Percentiles rank a stretch among this genome's conserved stretches.
phyloP scores from a whole-genome alignment of 2,329 filamentous ascomycete species.

The Trichoderma hamatum region DNA sequence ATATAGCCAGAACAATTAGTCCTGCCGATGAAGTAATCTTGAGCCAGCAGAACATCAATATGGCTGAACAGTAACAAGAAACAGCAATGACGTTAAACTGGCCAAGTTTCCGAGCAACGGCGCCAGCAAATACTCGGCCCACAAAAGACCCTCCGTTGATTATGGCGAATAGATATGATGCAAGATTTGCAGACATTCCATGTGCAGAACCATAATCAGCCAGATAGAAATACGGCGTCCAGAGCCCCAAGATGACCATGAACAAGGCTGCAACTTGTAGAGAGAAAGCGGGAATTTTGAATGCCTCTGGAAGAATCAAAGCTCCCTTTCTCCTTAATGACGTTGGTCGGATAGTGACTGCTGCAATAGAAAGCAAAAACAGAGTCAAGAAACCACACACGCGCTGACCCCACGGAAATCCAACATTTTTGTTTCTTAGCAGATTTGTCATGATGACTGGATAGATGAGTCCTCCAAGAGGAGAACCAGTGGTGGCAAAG shows the following conservation, averaged over 20 bases:
- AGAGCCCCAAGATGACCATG: constrained; percentile 10
- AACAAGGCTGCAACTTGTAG: constrained; percentile 18
- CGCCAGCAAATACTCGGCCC: constrained; percentile 14
- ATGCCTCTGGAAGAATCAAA: background rate
- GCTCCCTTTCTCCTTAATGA: constrained; percentile 9
- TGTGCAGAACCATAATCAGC: constrained; percentile 10
- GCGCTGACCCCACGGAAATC: background rate
- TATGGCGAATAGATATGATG: constrained; percentile 9
- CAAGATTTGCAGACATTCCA: constrained; percentile 8
- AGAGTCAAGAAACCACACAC: constrained; percentile 15
- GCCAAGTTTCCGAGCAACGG: constrained; percentile 2
- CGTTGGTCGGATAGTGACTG: constrained; percentile 6
- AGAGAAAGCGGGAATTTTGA: constrained; percentile 8
- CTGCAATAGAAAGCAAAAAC: constrained; percentile 4
- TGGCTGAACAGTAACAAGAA: background rate
- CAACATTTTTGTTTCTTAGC: background rate
- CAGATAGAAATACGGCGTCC: constrained; percentile 13
- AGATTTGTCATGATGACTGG: constrained; percentile 19
- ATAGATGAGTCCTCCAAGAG: constrained; percentile 14
- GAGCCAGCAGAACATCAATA: constrained; percentile 15
- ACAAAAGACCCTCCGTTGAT: background rate
- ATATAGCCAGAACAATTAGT: background rate
- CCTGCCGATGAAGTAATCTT: constrained; percentile 1
- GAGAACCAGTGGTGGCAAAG: constrained; percentile 16
- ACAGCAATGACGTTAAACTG: constrained; percentile 12